These are phyloP conservation scores for Russula foetens DNA, from an alignment of 768 basidiomycete species.

Conservation along the genomic window DNA sequence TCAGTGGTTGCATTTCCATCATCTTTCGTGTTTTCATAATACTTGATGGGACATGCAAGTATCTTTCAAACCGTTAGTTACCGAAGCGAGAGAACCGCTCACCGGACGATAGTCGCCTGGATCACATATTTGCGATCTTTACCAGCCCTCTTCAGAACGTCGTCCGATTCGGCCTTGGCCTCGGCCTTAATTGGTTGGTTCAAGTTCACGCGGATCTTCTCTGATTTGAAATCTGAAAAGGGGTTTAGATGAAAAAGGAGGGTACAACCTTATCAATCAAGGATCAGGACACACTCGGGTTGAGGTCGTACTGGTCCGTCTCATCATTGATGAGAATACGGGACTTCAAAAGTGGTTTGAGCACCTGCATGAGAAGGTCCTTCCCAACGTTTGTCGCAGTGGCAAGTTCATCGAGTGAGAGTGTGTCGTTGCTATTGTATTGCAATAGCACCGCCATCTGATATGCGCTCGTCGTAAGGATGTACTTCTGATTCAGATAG, in stretches of 20 bases:
- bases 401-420: no score
- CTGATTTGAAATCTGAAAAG: constrained; percentile 78
- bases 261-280: not conserved
- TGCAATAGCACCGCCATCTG: constrained; percentile 93
- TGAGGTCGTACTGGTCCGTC: constrained; percentile 84
- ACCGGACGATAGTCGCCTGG: constrained; percentile 89
- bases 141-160: constrained; percentile 90
- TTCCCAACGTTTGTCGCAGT: no score
- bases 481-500: no score
- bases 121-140: constrained; percentile 97
- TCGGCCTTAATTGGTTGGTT: constrained; percentile 93
- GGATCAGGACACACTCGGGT: constrained; percentile 46
- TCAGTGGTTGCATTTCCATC: constrained; percentile 87
- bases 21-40: constrained; percentile 95
- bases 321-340: constrained; percentile 88
- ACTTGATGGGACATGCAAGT: constrained; percentile 31
- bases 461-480: constrained; percentile 90
- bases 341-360: constrained; percentile 61
- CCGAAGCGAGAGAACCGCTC: constrained; percentile 10
- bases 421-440: constrained; percentile 88
- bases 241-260: not conserved
- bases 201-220: constrained; percentile 88
- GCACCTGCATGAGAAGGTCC: constrained; percentile 68
- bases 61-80: constrained; percentile 1
- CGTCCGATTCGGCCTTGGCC: constrained; percentile 81